Evolutionary conservation across 129 eudicot genomes (phyloP).

Genomic region (Calendula officinalis): DNA sequence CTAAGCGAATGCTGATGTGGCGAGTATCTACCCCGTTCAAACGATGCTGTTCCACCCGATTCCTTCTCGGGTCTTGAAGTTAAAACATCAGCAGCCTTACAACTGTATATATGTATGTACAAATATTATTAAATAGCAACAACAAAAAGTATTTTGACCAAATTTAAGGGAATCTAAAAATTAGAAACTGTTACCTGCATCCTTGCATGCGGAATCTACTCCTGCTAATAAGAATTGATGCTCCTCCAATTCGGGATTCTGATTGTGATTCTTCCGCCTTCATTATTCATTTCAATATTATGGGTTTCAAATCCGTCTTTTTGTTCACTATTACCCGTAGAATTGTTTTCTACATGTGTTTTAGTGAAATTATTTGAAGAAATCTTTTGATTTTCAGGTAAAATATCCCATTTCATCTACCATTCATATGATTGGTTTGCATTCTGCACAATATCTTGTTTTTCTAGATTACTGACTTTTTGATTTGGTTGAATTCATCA

Average conservation of each 20-base stretch:
- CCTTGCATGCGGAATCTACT: conserved; percentile 25
- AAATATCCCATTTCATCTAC: conserved; percentile 29
- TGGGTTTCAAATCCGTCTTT: conserved; percentile 29
- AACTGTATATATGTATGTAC: too few relatives aligned
- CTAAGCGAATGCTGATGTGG: conserved; percentile 24
- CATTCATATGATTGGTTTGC: conserved; percentile 33
- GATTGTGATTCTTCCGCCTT: conserved; percentile 26
- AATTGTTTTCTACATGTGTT: conserved; percentile 21
- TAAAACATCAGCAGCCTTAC: conserved; percentile 24
- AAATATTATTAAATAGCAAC: conserved; percentile 9
- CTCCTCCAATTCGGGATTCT: conserved; percentile 24
- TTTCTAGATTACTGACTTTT: conserved; percentile 9
- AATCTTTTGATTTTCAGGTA: conserved; percentile 33
- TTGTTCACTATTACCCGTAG: conserved; percentile 22
- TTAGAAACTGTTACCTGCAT: too few relatives aligned
- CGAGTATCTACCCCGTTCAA: conserved; percentile 36
- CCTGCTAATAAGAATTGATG: conserved; percentile 22
- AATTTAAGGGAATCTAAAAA: too few relatives aligned
- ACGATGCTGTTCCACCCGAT: conserved; percentile 30
- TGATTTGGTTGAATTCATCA: conserved; percentile 26
- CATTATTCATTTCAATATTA: too few relatives aligned
- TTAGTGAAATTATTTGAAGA: conserved; percentile 29
- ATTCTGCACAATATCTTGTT: conserved; percentile 24
- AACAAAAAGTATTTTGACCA: too few relatives aligned
- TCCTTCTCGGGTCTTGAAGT: conserved; percentile 35